Percentiles rank a stretch among this genome's conserved stretches.
Conservation (phyloP, 2,329 filamentous ascomycete genomes). For the Macrophomina tecta region DNA sequence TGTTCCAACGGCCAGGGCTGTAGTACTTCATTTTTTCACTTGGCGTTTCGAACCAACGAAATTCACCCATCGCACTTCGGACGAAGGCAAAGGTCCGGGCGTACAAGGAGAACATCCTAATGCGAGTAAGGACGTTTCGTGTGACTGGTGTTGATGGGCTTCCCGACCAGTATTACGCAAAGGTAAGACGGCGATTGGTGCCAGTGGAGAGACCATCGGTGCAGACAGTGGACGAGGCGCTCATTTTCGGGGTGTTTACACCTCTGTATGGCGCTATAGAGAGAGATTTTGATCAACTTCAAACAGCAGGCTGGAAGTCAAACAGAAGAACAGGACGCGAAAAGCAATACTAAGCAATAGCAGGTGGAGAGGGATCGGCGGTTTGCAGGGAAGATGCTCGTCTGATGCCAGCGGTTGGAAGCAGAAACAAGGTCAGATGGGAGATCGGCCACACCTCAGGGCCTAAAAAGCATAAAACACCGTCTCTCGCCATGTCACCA, state of each 20-base stretch:
- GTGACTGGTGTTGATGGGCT: constrained; percentile 3
- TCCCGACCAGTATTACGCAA: not conserved
- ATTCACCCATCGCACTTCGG: not conserved
- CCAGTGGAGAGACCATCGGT: not conserved
- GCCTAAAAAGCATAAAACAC: constrained; percentile 1
- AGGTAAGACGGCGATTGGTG: not conserved
- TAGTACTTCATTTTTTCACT: not conserved
- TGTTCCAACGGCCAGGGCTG: not conserved
- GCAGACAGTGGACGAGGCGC: not conserved
- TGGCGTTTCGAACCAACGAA: constrained; percentile 14
- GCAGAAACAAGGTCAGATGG: constrained; percentile 7
- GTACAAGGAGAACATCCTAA: constrained; percentile 8
- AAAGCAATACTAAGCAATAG: not conserved
- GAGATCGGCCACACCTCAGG: constrained; percentile 8
- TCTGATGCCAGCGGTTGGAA: not conserved
- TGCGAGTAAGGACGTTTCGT: not conserved
- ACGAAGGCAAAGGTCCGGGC: not conserved
- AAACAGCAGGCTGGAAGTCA: constrained; percentile 9
- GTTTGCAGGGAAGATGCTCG: constrained; percentile 10
- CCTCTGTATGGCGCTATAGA: not conserved
- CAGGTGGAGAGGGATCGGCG: constrained; percentile 8
- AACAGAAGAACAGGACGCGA: constrained; percentile 13
- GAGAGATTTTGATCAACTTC: not conserved
- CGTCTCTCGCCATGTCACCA: not conserved
- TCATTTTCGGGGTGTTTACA: not conserved